Percentiles rank a stretch among this genome's conserved stretches.
Evolutionary conservation across 169 alveolate genomes (phyloP).

Genomic region (Prorocentrum cordatum): DNA sequence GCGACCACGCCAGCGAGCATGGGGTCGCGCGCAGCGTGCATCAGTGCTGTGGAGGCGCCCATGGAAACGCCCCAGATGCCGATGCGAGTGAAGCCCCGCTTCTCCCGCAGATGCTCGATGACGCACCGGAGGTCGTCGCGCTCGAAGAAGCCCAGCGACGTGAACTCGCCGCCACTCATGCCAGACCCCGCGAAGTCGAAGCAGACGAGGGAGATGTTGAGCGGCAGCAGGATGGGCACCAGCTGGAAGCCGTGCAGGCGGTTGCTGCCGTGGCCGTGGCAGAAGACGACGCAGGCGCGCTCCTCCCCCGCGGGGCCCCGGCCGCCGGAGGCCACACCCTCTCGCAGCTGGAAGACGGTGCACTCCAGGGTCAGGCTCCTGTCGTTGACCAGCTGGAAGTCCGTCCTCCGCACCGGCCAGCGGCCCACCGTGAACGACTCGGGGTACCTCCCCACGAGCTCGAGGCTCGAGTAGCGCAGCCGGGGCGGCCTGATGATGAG

Average conservation of each 20-base stretch:
- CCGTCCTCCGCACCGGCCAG: too few relatives aligned
- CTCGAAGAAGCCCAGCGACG: slow-evolving; percentile 42
- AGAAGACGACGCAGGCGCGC: slow-evolving; percentile 34
- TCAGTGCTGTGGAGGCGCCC: slow-evolving; percentile 30
- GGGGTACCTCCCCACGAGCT: too few relatives aligned
- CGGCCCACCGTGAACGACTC: too few relatives aligned
- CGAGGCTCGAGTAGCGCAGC: too few relatives aligned
- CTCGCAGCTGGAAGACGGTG: too few relatives aligned
- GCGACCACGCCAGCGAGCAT: slow-evolving; percentile 4
- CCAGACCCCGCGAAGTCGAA: slow-evolving; percentile 61
- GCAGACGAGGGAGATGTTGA: slow-evolving; percentile 49
- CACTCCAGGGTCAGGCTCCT: too few relatives aligned
- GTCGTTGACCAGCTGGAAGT: too few relatives aligned
- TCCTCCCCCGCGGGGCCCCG: too few relatives aligned
- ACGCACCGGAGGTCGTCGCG: slow-evolving; percentile 24
- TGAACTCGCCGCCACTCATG: slow-evolving; percentile 55
- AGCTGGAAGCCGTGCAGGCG: slow-evolving; percentile 21
- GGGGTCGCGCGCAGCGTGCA: slow-evolving; percentile 18
- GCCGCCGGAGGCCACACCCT: too few relatives aligned
- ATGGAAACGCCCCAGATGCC: slow-evolving; percentile 43
- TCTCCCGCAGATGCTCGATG: slow-evolving; percentile 22
- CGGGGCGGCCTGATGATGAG: too few relatives aligned
- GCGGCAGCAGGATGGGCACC: slow-evolving; percentile 38
- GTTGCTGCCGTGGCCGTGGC: slow-evolving; percentile 35
- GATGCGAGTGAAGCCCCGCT: slow-evolving; percentile 13